A percentile compares a stretch with the other conserved stretches of the same genome.
phyloP scores from a whole-genome alignment of 1,284 basidiomycete species.

The Entoloma clypeatum region DNA sequence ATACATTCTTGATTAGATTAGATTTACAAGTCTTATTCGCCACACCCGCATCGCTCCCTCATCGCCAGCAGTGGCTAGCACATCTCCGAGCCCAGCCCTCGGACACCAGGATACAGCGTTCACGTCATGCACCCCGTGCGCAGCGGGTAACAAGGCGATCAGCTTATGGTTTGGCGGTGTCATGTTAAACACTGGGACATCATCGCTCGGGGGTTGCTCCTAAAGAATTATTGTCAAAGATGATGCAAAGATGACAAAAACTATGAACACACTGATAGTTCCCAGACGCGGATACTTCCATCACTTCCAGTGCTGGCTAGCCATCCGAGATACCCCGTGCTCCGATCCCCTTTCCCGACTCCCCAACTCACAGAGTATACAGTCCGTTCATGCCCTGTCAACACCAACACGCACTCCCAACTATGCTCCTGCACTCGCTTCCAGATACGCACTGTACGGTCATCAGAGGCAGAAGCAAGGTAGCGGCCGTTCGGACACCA shows the following conservation, averaged over 20 bases:
- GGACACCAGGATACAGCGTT: conserved; percentile 81
- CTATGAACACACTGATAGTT: conserved; percentile 50
- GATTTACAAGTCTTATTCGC: conserved; percentile 30
- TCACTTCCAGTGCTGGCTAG: conserved; percentile 75
- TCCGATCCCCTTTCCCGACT: conserved; percentile 25
- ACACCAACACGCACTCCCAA: conserved; percentile 55
- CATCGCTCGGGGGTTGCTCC: conserved; percentile 23
- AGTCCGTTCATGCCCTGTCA: conserved; percentile 65
- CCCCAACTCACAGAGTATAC: conserved; percentile 84
- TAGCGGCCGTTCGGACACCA: conserved; percentile 81
- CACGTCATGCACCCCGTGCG: conserved; percentile 75
- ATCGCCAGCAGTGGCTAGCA: conserved; percentile 78
- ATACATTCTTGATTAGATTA: conserved; percentile 8
- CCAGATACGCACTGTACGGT: conserved; percentile 74
- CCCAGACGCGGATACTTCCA: conserved; percentile 72
- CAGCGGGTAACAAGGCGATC: conserved; percentile 49
- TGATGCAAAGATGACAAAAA: neutral
- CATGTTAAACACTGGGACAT: conserved; percentile 19
- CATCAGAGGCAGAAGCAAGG: conserved; percentile 83
- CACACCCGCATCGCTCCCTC: conserved; percentile 74
- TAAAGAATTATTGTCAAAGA: conserved; percentile 15
- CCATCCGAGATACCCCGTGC: conserved; percentile 56
- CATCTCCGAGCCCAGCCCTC: conserved; percentile 49
- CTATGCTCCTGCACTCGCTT: conserved; percentile 49
- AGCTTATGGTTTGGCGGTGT: conserved; percentile 36